Percentiles rank a stretch among this genome's conserved stretches.
phyloP scores from a whole-genome alignment of 2,329 filamentous ascomycete species.

The Colletotrichum agaves region DNA sequence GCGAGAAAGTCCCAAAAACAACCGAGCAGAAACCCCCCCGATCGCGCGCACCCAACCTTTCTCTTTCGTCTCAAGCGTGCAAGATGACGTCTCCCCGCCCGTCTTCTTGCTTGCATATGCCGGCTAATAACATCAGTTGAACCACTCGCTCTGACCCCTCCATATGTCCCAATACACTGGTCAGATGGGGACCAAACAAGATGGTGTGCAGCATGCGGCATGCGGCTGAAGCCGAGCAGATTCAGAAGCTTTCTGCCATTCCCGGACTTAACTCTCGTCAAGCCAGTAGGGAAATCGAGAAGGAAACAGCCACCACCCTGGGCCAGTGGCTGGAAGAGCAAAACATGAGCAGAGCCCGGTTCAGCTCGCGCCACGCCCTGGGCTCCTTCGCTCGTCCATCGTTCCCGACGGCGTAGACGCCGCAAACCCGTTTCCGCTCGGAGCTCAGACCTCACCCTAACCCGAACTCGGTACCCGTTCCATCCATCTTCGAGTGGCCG shows the following conservation, averaged over 20 bases:
- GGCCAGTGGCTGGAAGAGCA: neutral
- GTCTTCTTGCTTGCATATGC: neutral
- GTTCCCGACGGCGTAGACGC: neutral
- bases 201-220: constrained; percentile 3
- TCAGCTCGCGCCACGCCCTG: neutral
- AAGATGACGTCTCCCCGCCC: neutral
- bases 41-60: neutral
- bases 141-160: neutral
- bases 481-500: constrained; percentile 9
- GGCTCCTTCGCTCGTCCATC: neutral
- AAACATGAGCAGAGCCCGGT: neutral
- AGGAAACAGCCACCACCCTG: neutral
- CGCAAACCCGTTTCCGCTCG: neutral
- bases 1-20: too few species aligned
- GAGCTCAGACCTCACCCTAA: constrained; percentile 15
- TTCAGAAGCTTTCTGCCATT: neutral
- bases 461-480: neutral
- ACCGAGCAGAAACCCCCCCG: neutral
- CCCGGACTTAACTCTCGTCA: neutral
- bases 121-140: constrained; percentile 8
- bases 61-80: neutral
- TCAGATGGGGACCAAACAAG: neutral
- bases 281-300: neutral
- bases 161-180: neutral
- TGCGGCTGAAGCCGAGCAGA: constrained; percentile 8